Percentiles rank a stretch among this genome's conserved stretches.
Evolutionary conservation across 805 yeast species (phyloP).

Genomic region (Dipodascopsis uninucleata): DNA sequence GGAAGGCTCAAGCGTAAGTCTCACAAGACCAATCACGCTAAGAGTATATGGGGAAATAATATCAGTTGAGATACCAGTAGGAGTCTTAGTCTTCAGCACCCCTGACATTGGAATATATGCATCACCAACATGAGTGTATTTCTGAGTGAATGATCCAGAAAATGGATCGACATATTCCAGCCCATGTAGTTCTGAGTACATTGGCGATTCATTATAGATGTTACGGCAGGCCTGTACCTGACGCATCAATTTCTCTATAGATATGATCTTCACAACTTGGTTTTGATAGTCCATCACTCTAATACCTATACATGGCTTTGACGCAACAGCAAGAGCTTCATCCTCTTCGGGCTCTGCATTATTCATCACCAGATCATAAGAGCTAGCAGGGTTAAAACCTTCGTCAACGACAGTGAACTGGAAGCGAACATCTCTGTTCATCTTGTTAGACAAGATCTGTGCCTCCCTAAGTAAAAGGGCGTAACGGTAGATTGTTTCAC

Average conservation of each 20-base stretch:
- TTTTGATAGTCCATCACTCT: slow-evolving; percentile 26
- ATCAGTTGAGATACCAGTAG: slow-evolving; percentile 16
- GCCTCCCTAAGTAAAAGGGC: slow-evolving; percentile 29
- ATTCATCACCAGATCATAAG: slow-evolving; percentile 24
- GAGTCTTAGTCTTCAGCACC: slow-evolving; percentile 5
- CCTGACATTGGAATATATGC: slow-evolving; percentile 17
- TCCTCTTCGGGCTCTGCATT: slow-evolving; percentile 26
- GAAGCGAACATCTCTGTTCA: slow-evolving; percentile 37
- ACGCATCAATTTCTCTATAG: slow-evolving; percentile 20
- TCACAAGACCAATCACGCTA: slow-evolving; percentile 24
- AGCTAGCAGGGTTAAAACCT: slow-evolving; percentile 11
- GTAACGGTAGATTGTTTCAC: slow-evolving; percentile 17
- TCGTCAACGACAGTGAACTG: slow-evolving; percentile 22
- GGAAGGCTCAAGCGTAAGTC: slow-evolving; percentile 15
- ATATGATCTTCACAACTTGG: slow-evolving; percentile 19
- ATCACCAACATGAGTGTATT: slow-evolving; percentile 20
- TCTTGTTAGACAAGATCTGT: slow-evolving; percentile 38
- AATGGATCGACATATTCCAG: slow-evolving; percentile 2
- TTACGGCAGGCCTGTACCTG: slow-evolving; percentile 17
- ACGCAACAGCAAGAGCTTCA: background rate
- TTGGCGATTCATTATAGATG: slow-evolving; percentile 17
- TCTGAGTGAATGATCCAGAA: slow-evolving; percentile 2
- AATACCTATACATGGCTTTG: slow-evolving; percentile 28
- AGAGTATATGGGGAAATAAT: slow-evolving; percentile 30
- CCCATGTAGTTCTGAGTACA: slow-evolving; percentile 11